Percentiles rank a stretch among this genome's conserved stretches.
phyloP scores from a whole-genome alignment of 2,329 filamentous ascomycete genomes.

The Alternaria novae-zelandiae region DNA sequence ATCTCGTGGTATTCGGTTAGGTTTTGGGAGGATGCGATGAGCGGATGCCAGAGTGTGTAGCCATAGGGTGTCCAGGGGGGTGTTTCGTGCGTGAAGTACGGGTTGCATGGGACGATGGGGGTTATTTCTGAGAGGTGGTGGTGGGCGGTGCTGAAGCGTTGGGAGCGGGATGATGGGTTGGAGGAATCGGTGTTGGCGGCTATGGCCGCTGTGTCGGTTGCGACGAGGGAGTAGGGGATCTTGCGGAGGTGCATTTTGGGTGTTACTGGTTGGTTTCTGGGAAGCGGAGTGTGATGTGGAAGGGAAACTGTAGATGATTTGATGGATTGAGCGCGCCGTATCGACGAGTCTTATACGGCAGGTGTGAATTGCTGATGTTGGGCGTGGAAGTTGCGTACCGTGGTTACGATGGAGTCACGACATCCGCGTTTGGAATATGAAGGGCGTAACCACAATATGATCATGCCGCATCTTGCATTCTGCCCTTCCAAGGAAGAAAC shows the following conservation, averaged over 20 bases:
- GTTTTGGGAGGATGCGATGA: constrained; percentile 48
- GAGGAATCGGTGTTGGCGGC: constrained; percentile 9
- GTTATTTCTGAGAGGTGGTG: constrained; percentile 13
- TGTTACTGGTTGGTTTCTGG: background rate
- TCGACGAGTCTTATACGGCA: background rate
- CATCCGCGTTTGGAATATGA: background rate
- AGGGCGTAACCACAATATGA: background rate
- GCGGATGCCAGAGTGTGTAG: constrained; percentile 52
- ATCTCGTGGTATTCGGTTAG: constrained; percentile 33
- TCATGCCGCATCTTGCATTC: background rate
- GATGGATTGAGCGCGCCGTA: rapidly evolving
- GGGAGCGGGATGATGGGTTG: constrained; percentile 7
- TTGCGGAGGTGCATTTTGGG: constrained; percentile 14
- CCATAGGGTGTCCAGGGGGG: constrained; percentile 42
- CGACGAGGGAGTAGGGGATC: constrained; percentile 14
- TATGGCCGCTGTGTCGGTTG: background rate
- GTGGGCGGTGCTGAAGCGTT: constrained; percentile 20
- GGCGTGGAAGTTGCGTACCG: background rate
- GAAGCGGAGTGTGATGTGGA: background rate
- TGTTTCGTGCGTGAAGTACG: constrained; percentile 12
- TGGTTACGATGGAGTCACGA: background rate
- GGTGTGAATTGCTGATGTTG: background rate
- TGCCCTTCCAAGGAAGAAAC: background rate
- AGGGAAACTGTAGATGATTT: background rate
- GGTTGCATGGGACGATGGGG: constrained; percentile 7